A percentile compares a stretch with the other conserved stretches of the same genome.
Evolutionary conservation across 2,329 filamentous ascomycete genomes (phyloP).

Genomic region (Chlorencoelia australis): DNA sequence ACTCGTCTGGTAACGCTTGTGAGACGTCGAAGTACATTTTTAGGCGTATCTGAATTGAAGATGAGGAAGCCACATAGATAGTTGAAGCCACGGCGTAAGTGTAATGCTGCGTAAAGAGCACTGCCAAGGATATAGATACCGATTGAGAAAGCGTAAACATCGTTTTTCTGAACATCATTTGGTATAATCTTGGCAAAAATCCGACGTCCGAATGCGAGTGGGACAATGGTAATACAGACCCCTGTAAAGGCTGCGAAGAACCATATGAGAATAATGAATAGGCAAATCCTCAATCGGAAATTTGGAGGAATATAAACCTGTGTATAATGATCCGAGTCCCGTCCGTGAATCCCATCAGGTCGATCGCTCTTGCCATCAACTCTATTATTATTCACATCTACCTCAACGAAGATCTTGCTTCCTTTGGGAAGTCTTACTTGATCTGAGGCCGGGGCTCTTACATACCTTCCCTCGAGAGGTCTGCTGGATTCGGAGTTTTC

Average conservation of each 20-base stretch:
- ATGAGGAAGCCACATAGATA: constrained; percentile 20
- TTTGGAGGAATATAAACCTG: constrained; percentile 74
- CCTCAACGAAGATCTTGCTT: constrained; percentile 67
- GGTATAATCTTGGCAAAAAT: constrained; percentile 69
- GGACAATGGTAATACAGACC: constrained; percentile 74
- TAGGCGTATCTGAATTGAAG: constrained; percentile 20
- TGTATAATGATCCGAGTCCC: constrained; percentile 37
- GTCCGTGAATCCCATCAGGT: constrained; percentile 46
- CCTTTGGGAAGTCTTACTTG: constrained; percentile 90
- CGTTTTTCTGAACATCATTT: constrained; percentile 66
- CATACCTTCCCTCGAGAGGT: constrained; percentile 64
- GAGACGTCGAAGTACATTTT: constrained; percentile 19
- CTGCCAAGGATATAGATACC: constrained; percentile 75
- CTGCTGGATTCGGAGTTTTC: constrained; percentile 31
- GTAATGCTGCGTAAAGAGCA: constrained; percentile 49
- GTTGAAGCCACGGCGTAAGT: constrained; percentile 33
- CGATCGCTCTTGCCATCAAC: constrained; percentile 47
- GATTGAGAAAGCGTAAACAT: constrained; percentile 91
- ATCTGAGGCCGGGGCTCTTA: constrained; percentile 87
- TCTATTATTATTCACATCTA: constrained; percentile 56
- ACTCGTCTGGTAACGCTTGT: constrained; percentile 10
- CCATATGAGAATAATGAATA: constrained; percentile 89
- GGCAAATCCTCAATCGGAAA: constrained; percentile 69
- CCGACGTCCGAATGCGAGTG: constrained; percentile 72
- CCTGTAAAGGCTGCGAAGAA: constrained; percentile 83